Evolutionary conservation across 257 asterid species (phyloP), one percentile per base, ranked within the genome.

Genomic region (Przewalskia tangutica): DNA sequence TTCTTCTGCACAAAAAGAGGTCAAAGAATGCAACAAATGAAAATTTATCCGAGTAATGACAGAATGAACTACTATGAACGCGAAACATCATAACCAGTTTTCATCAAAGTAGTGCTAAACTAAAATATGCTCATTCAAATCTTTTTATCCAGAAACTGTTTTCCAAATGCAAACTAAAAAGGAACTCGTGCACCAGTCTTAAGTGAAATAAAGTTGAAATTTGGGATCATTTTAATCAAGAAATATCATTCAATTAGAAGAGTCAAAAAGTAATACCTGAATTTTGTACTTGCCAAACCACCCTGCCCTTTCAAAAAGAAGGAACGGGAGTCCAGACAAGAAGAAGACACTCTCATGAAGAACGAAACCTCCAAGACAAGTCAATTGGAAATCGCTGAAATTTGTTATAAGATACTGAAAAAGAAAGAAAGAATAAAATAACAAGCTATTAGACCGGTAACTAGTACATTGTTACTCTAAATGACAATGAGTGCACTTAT

Each of bases 251-350:
- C 13, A 36, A 44, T 44, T 70, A 70, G 12, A 70, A 70, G 11
- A 70, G 78, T 70, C 78, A 84, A 16, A 12, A 63, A 83, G 60
- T 55, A 58, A 80, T 82, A 95, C 99, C 99, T 92, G 98, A 78
- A 95, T 95, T 88, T 95, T 95, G 91, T 91, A 95, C 89, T 95
- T 91, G 93, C 92, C 91, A 85, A 94, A 90, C 98, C 97, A 95
- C 86, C 99, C 99, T 77, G 97, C 97, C 84, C 97, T 93, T 88
- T 95, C 98, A 83, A 94, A 76, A 83, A 63, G 85, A 84, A 95
- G 89, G 81, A 88, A 95, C 6, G 99, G 99, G 83, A 95, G 93
- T 63, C 99, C 99, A 34, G 97, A 92, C 89, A 95, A 89, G 87
- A 95, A 95, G 92, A 95, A 95, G 75, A 94, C 86, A 77, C 98